Evolutionary conservation across 352 stramenopile genomes (phyloP).

Genomic region (Phytopythium aichiense): DNA sequence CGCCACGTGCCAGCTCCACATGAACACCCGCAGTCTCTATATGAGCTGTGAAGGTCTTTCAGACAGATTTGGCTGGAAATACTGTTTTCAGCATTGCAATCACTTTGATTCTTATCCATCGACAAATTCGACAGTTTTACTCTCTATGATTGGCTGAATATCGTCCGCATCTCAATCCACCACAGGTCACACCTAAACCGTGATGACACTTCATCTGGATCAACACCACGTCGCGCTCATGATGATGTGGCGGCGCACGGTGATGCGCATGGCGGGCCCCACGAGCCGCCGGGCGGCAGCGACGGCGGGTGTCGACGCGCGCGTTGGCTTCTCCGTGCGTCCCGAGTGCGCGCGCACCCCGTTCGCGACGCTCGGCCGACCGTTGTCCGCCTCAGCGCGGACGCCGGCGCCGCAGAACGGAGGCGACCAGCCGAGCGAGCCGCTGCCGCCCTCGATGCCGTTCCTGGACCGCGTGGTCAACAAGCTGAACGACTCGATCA

Average conservation of each 20-base stretch:
- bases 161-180: no score
- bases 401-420: not conserved
- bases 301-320: not conserved
- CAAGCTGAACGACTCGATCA: slow-evolving; percentile 77
- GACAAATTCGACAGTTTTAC: no score
- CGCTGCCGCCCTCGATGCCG: not conserved
- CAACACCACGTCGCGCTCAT: no score
- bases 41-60: no score
- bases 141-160: no score
- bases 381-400: not conserved
- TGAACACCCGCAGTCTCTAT: no score
- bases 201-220: no score
- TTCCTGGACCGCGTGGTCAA: slow-evolving; percentile 69
- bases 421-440: not conserved
- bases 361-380: not conserved
- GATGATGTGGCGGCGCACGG: not conserved
- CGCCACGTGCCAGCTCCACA: no score
- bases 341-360: not conserved
- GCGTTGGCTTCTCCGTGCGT: not conserved
- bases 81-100: no score
- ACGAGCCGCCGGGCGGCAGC: not conserved
- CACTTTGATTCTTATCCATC: no score
- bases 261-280: not conserved
- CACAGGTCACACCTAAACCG: no score
- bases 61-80: no score